Evolutionary conservation across 352 stramenopile genomes (phyloP), one percentile per base, ranked within the genome.

Genomic region (Globisporangium camurandrum): DNA sequence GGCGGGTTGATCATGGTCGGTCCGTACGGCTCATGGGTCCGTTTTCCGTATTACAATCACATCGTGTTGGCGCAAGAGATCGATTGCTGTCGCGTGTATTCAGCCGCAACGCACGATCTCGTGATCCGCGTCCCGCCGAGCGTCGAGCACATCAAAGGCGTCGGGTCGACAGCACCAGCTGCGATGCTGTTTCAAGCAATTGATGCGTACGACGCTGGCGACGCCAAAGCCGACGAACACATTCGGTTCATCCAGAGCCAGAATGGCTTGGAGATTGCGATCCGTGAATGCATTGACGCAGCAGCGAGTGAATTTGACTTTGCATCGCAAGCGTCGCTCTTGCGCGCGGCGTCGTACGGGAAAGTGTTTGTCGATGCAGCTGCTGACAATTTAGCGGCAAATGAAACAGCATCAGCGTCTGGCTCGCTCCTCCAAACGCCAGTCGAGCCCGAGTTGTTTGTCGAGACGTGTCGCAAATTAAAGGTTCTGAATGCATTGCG

Each of bases 151-250:
- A 95, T 95, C 64, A 88, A 86, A 50, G 72, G 76, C 8, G 83
- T 96, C 36, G 86, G 86, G 5, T 94, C 79, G 34, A 96, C 83
- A 10, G 82, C 84, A 2, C 82, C 86, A 0, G 84, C 86, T 1
- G 86, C 88, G 1, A 93, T 96, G 84, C 59, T 97, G n/a, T 93
- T 84, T 52, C 86, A 96, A 54, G 86, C 88, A 14, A 69, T 95
- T 39, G 88, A 95, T 48, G 78, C 84, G 2, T 96, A 88, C 56
- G 82, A 96, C 43, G 79, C 86, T 1, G 88, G 84, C 6, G 82
- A 95, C 52, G 75, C 82, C 33, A 93, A 93, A 56, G 79, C 85
- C 3, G 85, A 95, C 48, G 85, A 95, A 57, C 83, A 95, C 51
- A 95, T 96, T 49, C 84, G 86, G 3, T 88, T 80, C 51, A 95